Percentiles rank a stretch among this genome's conserved stretches.
These are phyloP conservation scores for Niebla homalea DNA, from an alignment of 495 filamentous ascomycete species.

Conservation along the genomic window DNA sequence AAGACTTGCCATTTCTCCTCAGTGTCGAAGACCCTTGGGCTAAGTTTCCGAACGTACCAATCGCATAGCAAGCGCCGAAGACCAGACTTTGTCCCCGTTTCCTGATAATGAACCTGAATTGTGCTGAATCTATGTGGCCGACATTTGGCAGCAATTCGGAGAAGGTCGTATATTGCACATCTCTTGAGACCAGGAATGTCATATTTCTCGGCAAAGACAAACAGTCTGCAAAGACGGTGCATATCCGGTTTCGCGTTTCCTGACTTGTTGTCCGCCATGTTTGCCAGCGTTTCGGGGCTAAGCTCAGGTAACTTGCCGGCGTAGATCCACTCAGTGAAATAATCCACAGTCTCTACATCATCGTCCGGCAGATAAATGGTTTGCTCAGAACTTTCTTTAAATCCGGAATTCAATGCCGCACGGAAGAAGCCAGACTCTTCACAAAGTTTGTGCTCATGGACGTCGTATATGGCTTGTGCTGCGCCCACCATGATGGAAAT, in stretches of 20 bases:
- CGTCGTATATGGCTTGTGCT: neutral
- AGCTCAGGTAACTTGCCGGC: neutral
- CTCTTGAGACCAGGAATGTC: neutral
- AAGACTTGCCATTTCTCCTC: too few relatives aligned
- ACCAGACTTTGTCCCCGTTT: too few relatives aligned
- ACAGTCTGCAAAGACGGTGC: neutral
- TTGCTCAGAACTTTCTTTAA: neutral
- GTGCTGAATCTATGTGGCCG: too few relatives aligned
- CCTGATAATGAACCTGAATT: too few relatives aligned
- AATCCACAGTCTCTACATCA: neutral
- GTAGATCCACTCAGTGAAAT: constrained; percentile 4
- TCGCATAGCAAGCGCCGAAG: too few relatives aligned
- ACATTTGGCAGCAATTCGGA: too few relatives aligned
- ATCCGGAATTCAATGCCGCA: neutral
- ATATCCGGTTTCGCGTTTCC: neutral
- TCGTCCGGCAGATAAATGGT: neutral
- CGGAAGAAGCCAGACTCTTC: neutral
- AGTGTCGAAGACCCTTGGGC: too few relatives aligned
- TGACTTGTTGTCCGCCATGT: neutral
- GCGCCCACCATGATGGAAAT: neutral
- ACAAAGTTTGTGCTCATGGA: neutral
- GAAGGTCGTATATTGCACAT: neutral
- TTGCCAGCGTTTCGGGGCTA: neutral
- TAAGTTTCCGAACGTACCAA: too few relatives aligned
- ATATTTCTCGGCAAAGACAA: constrained; percentile 1